phyloP scores from a whole-genome alignment of 73 alveolate genomes.

The Paraurostyla sp. region DNA sequence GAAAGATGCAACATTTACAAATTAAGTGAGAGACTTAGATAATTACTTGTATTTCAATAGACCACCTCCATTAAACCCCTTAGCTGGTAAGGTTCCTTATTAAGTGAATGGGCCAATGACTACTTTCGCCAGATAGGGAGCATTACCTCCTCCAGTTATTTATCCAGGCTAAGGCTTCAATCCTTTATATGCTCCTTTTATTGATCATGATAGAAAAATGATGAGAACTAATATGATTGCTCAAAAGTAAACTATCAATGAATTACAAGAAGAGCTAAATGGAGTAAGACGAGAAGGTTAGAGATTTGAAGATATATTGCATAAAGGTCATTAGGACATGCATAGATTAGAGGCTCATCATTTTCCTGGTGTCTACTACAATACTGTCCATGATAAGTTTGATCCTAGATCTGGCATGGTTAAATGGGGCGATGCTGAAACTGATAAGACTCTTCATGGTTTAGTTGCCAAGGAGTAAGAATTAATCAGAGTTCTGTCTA shows the following conservation, averaged over 20 bases:
- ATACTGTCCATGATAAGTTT: constrained; percentile 47
- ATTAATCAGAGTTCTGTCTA: constrained; percentile 32
- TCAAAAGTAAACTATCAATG: constrained; percentile 59
- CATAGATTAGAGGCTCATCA: constrained; percentile 30
- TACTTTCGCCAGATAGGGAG: constrained; percentile 38
- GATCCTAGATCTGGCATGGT: constrained; percentile 59
- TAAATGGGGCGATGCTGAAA: constrained; percentile 80
- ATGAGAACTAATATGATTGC: constrained; percentile 54
- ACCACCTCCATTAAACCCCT: constrained; percentile 31
- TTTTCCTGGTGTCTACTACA: constrained; percentile 56
- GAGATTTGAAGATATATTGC: constrained; percentile 66
- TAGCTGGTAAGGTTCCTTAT: not conserved
- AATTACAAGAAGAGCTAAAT: constrained; percentile 66
- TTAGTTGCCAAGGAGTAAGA: constrained; percentile 60
- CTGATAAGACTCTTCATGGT: constrained; percentile 55
- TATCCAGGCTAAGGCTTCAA: not conserved
- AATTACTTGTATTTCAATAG: constrained; percentile 50
- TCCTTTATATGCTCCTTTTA: not conserved
- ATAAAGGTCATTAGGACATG: constrained; percentile 51
- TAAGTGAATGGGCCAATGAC: not conserved
- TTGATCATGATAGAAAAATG: constrained; percentile 62
- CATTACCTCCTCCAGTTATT: constrained; percentile 42
- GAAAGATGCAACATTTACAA: not conserved
- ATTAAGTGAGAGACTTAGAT: constrained; percentile 40
- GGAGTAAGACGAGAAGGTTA: constrained; percentile 67